These are phyloP conservation scores for Termitomyces sp. DNA, from an alignment of 1,284 basidiomycete genomes.

Conservation along the genomic window DNA sequence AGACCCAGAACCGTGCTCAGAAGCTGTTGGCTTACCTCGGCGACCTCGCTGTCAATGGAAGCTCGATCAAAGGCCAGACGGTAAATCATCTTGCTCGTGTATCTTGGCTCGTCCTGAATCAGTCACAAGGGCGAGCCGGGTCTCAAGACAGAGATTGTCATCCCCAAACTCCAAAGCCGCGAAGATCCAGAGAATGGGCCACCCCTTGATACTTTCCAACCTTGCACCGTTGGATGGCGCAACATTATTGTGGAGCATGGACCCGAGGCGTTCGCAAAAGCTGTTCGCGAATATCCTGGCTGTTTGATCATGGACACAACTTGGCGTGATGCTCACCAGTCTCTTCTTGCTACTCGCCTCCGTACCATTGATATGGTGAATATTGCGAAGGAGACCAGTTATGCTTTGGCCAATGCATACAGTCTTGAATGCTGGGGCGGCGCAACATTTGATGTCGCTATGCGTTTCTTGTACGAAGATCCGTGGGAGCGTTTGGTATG, in stretches of 20 bases:
- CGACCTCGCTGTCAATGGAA: conserved; percentile 97
- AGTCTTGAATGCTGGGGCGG: conserved; percentile 99
- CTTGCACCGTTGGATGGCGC: conserved; percentile 92
- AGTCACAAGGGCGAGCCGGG: conserved; percentile 83
- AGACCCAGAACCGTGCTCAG: conserved; percentile 97
- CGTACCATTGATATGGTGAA: conserved; percentile 98
- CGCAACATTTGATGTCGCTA: conserved; percentile 98
- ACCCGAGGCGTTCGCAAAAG: conserved; percentile 98
- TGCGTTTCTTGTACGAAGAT: conserved; percentile 99
- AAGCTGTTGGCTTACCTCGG: conserved; percentile 96
- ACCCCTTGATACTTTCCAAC: conserved; percentile 75
- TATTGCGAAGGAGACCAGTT: conserved; percentile 97
- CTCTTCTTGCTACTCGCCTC: conserved; percentile 92
- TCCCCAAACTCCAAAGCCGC: conserved; percentile 79
- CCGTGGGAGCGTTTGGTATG: conserved; percentile 95
- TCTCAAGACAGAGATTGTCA: conserved; percentile 83
- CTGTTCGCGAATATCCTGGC: conserved; percentile 94
- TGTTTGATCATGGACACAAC: conserved; percentile 97
- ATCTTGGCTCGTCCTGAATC: neutral
- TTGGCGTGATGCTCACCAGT: conserved; percentile 99
- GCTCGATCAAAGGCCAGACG: conserved; percentile 88
- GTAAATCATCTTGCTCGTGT: conserved; percentile 28
- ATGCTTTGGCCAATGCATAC: conserved; percentile 94
- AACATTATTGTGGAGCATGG: conserved; percentile 99
- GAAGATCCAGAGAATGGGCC: conserved; percentile 68